Base-by-base conservation (phyloP, 1,284 basidiomycete genomes). In the Wolfiporia cocos region DNA sequence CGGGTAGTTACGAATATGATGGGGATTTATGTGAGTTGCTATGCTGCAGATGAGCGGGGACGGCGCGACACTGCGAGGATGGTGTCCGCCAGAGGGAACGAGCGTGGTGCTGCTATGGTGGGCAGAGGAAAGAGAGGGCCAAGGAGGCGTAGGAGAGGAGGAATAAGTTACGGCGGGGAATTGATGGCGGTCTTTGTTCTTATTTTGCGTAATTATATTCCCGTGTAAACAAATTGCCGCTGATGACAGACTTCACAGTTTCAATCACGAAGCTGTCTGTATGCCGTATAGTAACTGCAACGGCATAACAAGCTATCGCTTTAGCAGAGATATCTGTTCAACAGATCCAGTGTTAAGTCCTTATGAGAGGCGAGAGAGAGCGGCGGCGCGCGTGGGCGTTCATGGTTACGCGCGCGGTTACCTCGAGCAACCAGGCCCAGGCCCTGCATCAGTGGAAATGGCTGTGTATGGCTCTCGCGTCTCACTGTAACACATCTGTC, bases 101-200 rank as follows among this genome's bases (percentile, higher is more conserved):
- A 56, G 47, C 52, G 54, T 56, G 54, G 49, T 50, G 46, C 54
- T 56, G 54, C 54, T 54, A 47, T 48, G 49, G 49, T 42, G 42
- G 49, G 52, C 52, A 54, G 54, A 22, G 22, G 43, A 19, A 34
- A 34, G 36, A 39, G 34, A 23, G 17, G 46, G 44, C 39, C 38
- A 39, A 23, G 40, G 46, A 39, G 39, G 37, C 35, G 49, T 41
- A 30, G 34, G 38, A 30, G 38, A 33, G 32, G 37, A 47, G 45
- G 41, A 40, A 47, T 47, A 47, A 46, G 41, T 47, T 47, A 47
- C 29, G 35, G 24, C 23, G 14, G 23, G 14, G 32, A 26, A 22
- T 23, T 38, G 39, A 34, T 42, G 44, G 34, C 23, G 31, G 20
- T 34, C 45, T 47, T 47, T 47, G 45, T 42, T 29, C 38, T 47